Base-by-base conservation (phyloP, 139 green algal genomes). In the Chlamydomonas applanata region DNA sequence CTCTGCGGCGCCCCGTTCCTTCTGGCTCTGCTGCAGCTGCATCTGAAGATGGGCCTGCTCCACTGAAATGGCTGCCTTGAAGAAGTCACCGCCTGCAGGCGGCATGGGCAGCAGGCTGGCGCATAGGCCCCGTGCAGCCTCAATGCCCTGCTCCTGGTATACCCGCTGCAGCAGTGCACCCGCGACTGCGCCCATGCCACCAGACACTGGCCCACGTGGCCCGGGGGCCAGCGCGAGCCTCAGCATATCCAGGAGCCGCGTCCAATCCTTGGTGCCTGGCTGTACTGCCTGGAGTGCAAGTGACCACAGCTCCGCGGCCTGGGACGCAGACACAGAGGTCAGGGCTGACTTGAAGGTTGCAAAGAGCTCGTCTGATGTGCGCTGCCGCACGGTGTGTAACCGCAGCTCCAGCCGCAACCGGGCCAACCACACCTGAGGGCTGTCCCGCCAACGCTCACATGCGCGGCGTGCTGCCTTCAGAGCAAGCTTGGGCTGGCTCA, bases 1-100 rank as follows among this genome's bases (percentile, higher is more conserved):
- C 29, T 66, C 1, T 2, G 36, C 77, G 33, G 40, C 64, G 13
- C n/a, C 30, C 9, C 19, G 20, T 32, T 57, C 36, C 60, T 68
- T 4, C 7, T 14, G 5, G 29, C 35, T 32, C 9, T 54, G 17
- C 36, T 78, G 36, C 57, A 16, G 65, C 65, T 59, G 65, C 65
- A 27, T 4, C 4, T 4, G 16, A 25, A 29, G 4, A 14, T 29
- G 13, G 36, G 30, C 61, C 11, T 69, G 45, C 73, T 95, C 91
- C 11, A 91, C 27, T 0, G 52, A 63, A 40, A 94, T 74, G 49
- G 86, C 75, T 2, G 61, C 60, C 22, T 85, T 65, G 52, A 90
- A 90, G 35, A 95, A 80, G 27, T 89, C 78, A 0, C 81, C 83
- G 5, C 91, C 91, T 1, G 86, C 69, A 0, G 82, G 72, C 1